phyloP scores from a whole-genome alignment of 106 monocot genomes.

The Dendrobium officinale region DNA sequence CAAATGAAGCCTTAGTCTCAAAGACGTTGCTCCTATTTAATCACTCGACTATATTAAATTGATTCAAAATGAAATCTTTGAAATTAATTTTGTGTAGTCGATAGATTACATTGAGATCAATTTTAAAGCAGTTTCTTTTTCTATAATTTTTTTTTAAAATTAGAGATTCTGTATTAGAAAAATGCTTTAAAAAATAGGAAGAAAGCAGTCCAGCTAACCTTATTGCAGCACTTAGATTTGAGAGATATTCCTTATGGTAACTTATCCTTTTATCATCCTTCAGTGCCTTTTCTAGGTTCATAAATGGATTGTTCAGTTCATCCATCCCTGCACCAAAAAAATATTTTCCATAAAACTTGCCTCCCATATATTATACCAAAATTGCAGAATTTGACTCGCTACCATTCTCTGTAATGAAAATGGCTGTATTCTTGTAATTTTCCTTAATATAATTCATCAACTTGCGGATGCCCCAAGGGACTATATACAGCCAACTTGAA shows the following conservation, averaged over 20 bases:
- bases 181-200: too few species aligned
- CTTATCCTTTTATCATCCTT: slow-evolving; percentile 60
- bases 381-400: not conserved
- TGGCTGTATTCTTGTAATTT: slow-evolving; percentile 40
- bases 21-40: too few species aligned
- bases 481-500: slow-evolving; percentile 64
- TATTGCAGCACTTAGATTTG: slow-evolving; percentile 47
- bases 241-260: slow-evolving; percentile 61
- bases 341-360: not conserved
- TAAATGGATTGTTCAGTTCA: slow-evolving; percentile 43
- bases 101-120: too few species aligned
- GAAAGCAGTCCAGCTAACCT: slow-evolving; percentile 19
- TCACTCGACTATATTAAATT: too few species aligned
- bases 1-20: too few species aligned
- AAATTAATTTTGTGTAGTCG: too few species aligned
- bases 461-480: slow-evolving; percentile 71
- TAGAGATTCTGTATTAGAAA: too few species aligned
- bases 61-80: too few species aligned
- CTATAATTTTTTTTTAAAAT: too few species aligned
- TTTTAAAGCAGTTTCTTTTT: too few species aligned
- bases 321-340: slow-evolving; percentile 49
- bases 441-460: slow-evolving; percentile 62
- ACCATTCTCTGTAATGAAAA: slow-evolving; percentile 82
- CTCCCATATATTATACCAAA: not conserved
- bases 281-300: slow-evolving; percentile 26